Conservation (phyloP, 495 filamentous ascomycete species). For the Hypoxylon perforatum region DNA sequence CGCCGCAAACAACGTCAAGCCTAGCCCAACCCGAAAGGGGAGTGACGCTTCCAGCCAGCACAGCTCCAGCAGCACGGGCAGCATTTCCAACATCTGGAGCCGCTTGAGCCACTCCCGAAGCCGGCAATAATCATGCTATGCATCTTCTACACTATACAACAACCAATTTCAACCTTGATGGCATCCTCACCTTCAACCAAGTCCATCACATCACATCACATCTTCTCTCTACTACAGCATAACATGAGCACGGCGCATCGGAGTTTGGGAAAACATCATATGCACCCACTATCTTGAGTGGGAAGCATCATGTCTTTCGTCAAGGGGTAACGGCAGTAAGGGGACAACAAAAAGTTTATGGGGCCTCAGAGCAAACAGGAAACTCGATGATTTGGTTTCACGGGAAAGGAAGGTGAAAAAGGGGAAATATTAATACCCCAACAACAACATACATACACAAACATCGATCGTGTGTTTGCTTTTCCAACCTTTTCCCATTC, state of each 20-base stretch:
- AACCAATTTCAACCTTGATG: not conserved
- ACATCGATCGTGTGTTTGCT: not conserved
- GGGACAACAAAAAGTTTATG: constrained; percentile 10
- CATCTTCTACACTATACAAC: not conserved
- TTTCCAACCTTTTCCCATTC: constrained; percentile 15
- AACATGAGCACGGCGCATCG: constrained; percentile 39
- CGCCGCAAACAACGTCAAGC: constrained; percentile 21
- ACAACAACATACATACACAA: not conserved
- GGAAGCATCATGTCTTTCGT: not conserved
- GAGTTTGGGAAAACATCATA: constrained; percentile 26
- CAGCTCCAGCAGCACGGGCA: constrained; percentile 47
- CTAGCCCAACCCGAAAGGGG: constrained; percentile 28
- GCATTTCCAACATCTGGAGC: constrained; percentile 42
- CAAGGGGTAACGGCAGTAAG: constrained; percentile 1
- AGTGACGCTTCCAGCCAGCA: constrained; percentile 43
- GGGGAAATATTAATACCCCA: no score
- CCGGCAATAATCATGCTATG: constrained; percentile 14
- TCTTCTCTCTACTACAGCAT: constrained; percentile 22
- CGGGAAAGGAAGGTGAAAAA: constrained; percentile 13
- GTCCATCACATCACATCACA: constrained; percentile 12
- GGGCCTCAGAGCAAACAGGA: constrained; percentile 44
- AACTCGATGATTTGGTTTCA: constrained; percentile 31
- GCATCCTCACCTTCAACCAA: constrained; percentile 1
- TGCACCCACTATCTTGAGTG: not conserved
- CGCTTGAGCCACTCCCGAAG: constrained; percentile 29